Base-by-base conservation (phyloP, 805 yeast genomes). In the Lipomyces orientalis region DNA sequence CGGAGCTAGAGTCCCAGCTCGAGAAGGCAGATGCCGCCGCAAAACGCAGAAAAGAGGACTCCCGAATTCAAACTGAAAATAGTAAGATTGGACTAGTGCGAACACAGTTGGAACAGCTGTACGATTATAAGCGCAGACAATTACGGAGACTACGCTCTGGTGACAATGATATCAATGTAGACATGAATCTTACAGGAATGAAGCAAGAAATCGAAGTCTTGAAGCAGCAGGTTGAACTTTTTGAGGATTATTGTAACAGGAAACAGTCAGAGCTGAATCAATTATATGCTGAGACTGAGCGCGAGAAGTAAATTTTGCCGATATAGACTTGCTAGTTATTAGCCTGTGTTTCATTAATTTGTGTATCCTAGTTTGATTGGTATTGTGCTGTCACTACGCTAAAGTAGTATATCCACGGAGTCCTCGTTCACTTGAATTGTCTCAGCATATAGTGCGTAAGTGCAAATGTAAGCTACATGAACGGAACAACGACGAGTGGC, bases 21-120 rank as follows among this genome's bases (percentile, higher is more conserved):
- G 81, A 79, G 8, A 83, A 85, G 66, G 88, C 90, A 1, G 86
- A 86, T 70, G 76, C 78, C 19, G 86, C 83, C 34, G 80, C 85
- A 51, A 80, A 81, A 52, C 70, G 76, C 4, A 78, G 81, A 31
- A 77, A 77, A 69, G 73, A 74, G 46, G 80, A 79, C 58, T 71
- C 73, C n/a, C 52, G 39, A 43, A 51, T 37, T 14, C 29, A 46
- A 31, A 60, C 63, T 16, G 58, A 54, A 4, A 54, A 56, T 33
- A 74, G 80, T 29, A 75, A 66, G 66, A 75, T 79, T 1, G 77
- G 81, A 4, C 75, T 80, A 57, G 79, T 85, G 14, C 81, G 84
- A 66, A 81, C 86, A 63, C 98, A 95, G 78, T 85, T 89, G 69
- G 96, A 92, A 79, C 94, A 90, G 73, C 80, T 95, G 72, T 84